Percentiles rank a stretch among this genome's conserved stretches.
These are phyloP conservation scores for Pichia thaimueangensis DNA, from an alignment of 805 yeast genomes.

Conservation along the genomic window DNA sequence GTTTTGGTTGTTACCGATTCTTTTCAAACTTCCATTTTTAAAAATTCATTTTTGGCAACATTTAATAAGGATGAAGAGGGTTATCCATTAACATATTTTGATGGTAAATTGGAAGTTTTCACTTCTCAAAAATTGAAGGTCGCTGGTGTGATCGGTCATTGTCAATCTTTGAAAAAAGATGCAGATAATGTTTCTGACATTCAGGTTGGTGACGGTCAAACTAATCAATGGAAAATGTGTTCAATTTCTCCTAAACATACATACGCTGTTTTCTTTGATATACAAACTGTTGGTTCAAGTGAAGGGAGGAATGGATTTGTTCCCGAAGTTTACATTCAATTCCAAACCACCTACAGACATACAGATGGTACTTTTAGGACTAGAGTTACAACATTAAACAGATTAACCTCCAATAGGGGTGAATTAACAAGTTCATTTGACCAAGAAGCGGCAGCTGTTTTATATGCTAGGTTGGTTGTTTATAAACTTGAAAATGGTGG, in stretches of 20 bases:
- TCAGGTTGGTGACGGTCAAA: slow-evolving; percentile 91
- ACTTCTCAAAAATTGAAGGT: slow-evolving; percentile 84
- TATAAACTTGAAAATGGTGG: slow-evolving; percentile 81
- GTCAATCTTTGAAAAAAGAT: slow-evolving; percentile 63
- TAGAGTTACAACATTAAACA: slow-evolving; percentile 80
- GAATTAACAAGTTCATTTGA: slow-evolving; percentile 68
- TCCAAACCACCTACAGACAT: slow-evolving; percentile 89
- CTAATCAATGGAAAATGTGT: slow-evolving; percentile 83
- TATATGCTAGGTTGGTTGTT: slow-evolving; percentile 87
- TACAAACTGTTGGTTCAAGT: slow-evolving; percentile 44
- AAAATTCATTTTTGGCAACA: slow-evolving; percentile 82
- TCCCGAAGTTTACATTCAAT: slow-evolving; percentile 49
- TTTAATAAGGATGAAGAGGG: slow-evolving; percentile 87
- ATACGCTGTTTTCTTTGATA: slow-evolving; percentile 85
- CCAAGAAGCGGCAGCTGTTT: slow-evolving; percentile 96
- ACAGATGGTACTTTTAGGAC: slow-evolving; percentile 85
- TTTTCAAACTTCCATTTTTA: slow-evolving; percentile 89
- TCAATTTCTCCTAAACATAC: slow-evolving; percentile 82
- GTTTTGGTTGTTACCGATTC: slow-evolving; percentile 83
- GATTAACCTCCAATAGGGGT: slow-evolving; percentile 44
- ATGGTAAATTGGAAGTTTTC: slow-evolving; percentile 80
- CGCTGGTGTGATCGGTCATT: slow-evolving; percentile 92
- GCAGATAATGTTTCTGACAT: slow-evolving; percentile 79
- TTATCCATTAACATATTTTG: slow-evolving; percentile 81
- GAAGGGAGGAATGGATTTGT: slow-evolving; percentile 35